Evolutionary conservation across 805 yeast species (phyloP), one percentile per base, ranked within the genome.

Genomic region (Jamesozyma piceae): DNA sequence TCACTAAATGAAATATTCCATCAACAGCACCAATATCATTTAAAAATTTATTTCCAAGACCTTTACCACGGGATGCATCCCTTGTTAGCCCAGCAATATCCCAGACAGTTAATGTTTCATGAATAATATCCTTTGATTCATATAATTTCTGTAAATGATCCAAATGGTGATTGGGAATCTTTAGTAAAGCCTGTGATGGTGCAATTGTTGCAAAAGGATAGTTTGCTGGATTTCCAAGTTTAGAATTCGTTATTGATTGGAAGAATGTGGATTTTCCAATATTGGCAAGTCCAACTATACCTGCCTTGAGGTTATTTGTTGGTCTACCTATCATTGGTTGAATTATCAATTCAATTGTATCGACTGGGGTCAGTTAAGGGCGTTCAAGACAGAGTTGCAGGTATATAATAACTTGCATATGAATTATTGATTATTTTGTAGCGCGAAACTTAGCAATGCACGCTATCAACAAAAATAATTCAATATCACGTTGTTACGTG

Each of bases 211-310:
- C 98, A 63, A 87, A 90, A 21, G 98, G 98, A 65, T 89, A 90
- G 66, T 90, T 90, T 45, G 97, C 98, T 43, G 98, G 97, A 70
- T 75, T 88, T 49, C 98, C 97, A 52, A 92, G 71, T 38, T 89
- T 87, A 53, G 89, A 86, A 67, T 81, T 79, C 43, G 97, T 90
- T 60, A 92, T 83, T 43, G 96, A 95, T 68, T 92, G 97, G 78
- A 90, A 90, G 66, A 90, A 88, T 6, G 97, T 90, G 13, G 96
- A 87, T 67, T 92, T 92, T 57, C 98, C 98, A 51, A 90, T 95
- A 58, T 80, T 73, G 58, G 96, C 96, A 48, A 90, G 74, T 47
- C 98, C 98, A 45, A 90, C 98, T 51, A 90, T 88, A 58, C 98
- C 98, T 49, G 82, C 69, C 70, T 76, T 77, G 58, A 78, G 65